Conservation (phyloP, 805 yeast genomes). For the Wickerhamomyces kurtzmanii region DNA sequence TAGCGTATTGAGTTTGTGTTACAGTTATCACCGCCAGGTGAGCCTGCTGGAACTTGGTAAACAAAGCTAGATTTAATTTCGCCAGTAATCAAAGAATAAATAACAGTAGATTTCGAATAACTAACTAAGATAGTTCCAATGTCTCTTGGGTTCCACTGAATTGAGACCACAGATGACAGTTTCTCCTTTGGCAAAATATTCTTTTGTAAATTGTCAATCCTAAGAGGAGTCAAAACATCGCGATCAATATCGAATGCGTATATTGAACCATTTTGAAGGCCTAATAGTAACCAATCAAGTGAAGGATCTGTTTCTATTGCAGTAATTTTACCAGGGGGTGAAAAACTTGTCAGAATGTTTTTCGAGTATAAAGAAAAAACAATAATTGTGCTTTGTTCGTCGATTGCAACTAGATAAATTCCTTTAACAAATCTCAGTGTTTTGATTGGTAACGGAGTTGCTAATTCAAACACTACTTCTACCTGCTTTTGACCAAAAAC, state of each 20-base stretch:
- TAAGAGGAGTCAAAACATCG: slow-evolving; percentile 51
- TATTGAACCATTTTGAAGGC: slow-evolving; percentile 66
- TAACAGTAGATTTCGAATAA: slow-evolving; percentile 58
- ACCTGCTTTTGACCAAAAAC: slow-evolving; percentile 82
- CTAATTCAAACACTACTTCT: slow-evolving; percentile 50
- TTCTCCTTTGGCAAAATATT: slow-evolving; percentile 44
- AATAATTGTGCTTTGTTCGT: slow-evolving; percentile 46
- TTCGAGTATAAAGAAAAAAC: slow-evolving; percentile 65
- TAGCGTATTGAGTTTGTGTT: slow-evolving; percentile 19
- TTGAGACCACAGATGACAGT: slow-evolving; percentile 51
- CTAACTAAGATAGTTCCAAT: slow-evolving; percentile 68
- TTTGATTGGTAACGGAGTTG: slow-evolving; percentile 38
- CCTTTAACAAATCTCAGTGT: slow-evolving; percentile 67
- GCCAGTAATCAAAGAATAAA: slow-evolving; percentile 56
- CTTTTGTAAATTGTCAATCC: slow-evolving; percentile 65
- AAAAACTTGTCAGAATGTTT: slow-evolving; percentile 46
- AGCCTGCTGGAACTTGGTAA: slow-evolving; percentile 56
- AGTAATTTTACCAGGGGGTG: slow-evolving; percentile 58
- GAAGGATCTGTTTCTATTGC: slow-evolving; percentile 77
- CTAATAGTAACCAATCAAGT: slow-evolving; percentile 77
- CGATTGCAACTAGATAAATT: slow-evolving; percentile 67
- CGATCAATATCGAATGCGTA: slow-evolving; percentile 77
- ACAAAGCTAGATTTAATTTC: slow-evolving; percentile 45
- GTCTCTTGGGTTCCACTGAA: slow-evolving; percentile 86
- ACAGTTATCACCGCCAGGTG: slow-evolving; percentile 58